Base-by-base conservation (phyloP, 495 filamentous ascomycete species). In the Rusavskia elegans region DNA sequence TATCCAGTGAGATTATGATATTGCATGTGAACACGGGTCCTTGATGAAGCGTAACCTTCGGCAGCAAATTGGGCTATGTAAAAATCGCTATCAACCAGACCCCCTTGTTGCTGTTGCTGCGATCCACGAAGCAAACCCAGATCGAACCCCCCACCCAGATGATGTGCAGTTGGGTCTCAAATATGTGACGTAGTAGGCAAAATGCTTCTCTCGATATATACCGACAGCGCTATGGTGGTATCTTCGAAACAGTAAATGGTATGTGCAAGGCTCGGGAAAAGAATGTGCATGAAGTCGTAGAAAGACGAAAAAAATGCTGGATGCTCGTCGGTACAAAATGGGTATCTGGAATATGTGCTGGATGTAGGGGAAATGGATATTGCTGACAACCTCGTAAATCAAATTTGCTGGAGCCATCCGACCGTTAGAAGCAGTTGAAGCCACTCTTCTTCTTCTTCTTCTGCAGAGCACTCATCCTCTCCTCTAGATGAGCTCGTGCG, bases 401-500 rank as follows among this genome's bases (percentile, higher is more conserved):
- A 27, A 5, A 3, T 27, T 27, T 6, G 25, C 25, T n/a, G n/a
- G n/a, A 30, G 3, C 29, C 5, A 7, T 6, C 21, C 5, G 20
- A 25, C 10, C n/a, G 20, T 29, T 84, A 98, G 70, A 98, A 98
- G 74, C 92, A 98, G 70, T 95, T 96, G 60, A 98, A 80, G 30
- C 83, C 86, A 62, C 87, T 84, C 80, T 92, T 92, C 80, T 95
- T 95, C 75, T 93, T 95, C 74, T 87, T 87, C 80, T 95, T 95
- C 74, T 89, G 84, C 61, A 94, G 81, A n/a, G 80, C 83, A 53
- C 84, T 82, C 90, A 98, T 96, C 13, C 89, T 76, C 71, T 93
- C 87, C 67, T 98, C 92, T 4, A 97, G 75, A 60, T 93, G 83
- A 17, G 80, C 84, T 50, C 85, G 71, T 37, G 93, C 93, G 59